Percentiles rank a stretch among this genome's conserved stretches.
These are phyloP conservation scores for Waltergamsia citrina DNA, from an alignment of 2,329 filamentous ascomycete species.

Conservation along the genomic window DNA sequence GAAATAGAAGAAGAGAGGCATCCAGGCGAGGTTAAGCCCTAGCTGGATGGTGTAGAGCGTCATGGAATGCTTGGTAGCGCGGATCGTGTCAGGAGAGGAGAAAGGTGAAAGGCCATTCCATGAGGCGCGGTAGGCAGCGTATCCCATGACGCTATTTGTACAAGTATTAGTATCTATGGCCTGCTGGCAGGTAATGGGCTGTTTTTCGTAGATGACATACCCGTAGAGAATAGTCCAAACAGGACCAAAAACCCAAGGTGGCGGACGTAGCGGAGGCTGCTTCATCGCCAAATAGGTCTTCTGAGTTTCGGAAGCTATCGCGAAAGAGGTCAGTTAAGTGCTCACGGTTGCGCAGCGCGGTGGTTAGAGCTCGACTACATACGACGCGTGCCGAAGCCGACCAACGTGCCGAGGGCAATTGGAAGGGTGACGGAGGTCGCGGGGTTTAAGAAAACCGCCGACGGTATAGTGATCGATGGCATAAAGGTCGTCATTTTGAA, in stretches of 20 bases:
- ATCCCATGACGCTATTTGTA: conserved; percentile 61
- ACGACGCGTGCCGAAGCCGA: conserved; percentile 63
- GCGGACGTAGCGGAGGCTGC: conserved; percentile 56
- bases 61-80: conserved; percentile 56
- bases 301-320: conserved; percentile 35
- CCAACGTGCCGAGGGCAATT: conserved; percentile 60
- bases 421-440: conserved; percentile 69
- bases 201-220: conserved; percentile 12
- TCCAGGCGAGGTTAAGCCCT: conserved; percentile 78
- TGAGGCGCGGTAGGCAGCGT: conserved; percentile 73
- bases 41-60: conserved; percentile 83
- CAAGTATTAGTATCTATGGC: neutral
- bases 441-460: conserved; percentile 60
- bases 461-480: conserved; percentile 66
- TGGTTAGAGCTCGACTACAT: neutral
- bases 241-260: conserved; percentile 52
- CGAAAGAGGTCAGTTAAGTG: too few relatives aligned
- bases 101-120: conserved; percentile 50
- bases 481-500: conserved; percentile 68
- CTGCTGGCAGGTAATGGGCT: neutral
- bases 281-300: conserved; percentile 55
- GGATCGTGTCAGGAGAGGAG: conserved; percentile 40
- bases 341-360: too few relatives aligned
- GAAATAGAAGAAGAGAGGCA: conserved; percentile 82
- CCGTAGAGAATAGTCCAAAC: conserved; percentile 60